Evolutionary conservation across 1,139 yeast species (phyloP).

Genomic region (Eremothecium sinecaudum): DNA sequence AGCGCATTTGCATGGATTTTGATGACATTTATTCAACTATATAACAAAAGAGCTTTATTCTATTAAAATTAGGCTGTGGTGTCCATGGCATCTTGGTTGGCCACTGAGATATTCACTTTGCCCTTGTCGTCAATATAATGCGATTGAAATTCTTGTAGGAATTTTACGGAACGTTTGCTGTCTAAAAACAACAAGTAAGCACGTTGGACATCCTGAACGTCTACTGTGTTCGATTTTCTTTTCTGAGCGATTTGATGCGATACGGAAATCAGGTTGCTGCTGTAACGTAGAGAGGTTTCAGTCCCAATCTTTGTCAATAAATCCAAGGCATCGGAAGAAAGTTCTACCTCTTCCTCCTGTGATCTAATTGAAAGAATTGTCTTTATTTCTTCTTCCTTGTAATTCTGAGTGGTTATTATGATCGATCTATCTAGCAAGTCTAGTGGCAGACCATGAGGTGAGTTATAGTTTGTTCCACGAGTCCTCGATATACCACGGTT

Average conservation of each 20-base stretch:
- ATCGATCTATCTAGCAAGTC: slow-evolving; percentile 91
- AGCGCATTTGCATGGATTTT: too few species aligned
- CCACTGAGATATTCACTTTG: slow-evolving; percentile 42
- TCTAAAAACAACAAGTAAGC: slow-evolving; percentile 83
- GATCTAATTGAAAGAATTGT: slow-evolving; percentile 84
- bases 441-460: slow-evolving; percentile 94
- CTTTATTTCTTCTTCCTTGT: slow-evolving; percentile 72
- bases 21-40: too few species aligned
- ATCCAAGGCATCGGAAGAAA: slow-evolving; percentile 75
- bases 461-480: slow-evolving; percentile 85
- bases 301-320: slow-evolving; percentile 85
- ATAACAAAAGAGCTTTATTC: too few species aligned
- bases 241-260: slow-evolving; percentile 77
- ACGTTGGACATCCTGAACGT: slow-evolving; percentile 77
- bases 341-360: slow-evolving; percentile 91
- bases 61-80: slow-evolving; percentile 10
- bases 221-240: slow-evolving; percentile 64
- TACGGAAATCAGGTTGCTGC: slow-evolving; percentile 82
- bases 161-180: slow-evolving; percentile 76
- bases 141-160: slow-evolving; percentile 55
- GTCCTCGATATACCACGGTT: slow-evolving; percentile 89
- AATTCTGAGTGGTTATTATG: slow-evolving; percentile 75
- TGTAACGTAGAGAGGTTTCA: slow-evolving; percentile 89
- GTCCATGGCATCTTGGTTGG: slow-evolving; percentile 26
- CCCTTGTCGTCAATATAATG: slow-evolving; percentile 71